Evolutionary conservation across 2,329 filamentous ascomycete species (phyloP).

Genomic region (Xylariaceae sp.): DNA sequence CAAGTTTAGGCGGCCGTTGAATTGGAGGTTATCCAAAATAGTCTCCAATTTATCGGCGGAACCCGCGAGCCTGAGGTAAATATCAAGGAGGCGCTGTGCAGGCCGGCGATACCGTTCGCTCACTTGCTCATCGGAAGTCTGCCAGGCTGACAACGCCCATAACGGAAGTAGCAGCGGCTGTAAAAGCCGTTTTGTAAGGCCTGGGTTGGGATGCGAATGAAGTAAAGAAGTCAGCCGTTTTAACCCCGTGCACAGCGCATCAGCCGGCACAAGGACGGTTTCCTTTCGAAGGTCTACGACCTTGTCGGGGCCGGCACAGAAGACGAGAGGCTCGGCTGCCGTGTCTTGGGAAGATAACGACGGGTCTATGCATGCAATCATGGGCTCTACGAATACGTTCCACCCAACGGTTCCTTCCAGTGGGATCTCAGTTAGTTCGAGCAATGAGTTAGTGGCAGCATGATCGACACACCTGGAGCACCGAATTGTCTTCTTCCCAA

Average conservation of each 20-base stretch:
- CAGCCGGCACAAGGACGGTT: slow-evolving; percentile 42
- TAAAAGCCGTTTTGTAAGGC: slow-evolving; percentile 59
- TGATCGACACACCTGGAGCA: slow-evolving; percentile 49
- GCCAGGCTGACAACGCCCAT: slow-evolving; percentile 59
- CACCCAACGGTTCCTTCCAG: slow-evolving; percentile 53
- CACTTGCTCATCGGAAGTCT: slow-evolving; percentile 28
- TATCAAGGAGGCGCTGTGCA: slow-evolving; percentile 49
- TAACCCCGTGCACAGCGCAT: slow-evolving; percentile 48
- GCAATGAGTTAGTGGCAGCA: neutral
- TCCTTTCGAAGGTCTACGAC: slow-evolving; percentile 44
- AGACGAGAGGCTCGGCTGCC: slow-evolving; percentile 16
- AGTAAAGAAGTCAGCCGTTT: slow-evolving; percentile 53
- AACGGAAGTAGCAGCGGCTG: slow-evolving; percentile 56
- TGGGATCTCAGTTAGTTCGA: slow-evolving; percentile 3
- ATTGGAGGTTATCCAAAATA: slow-evolving; percentile 54
- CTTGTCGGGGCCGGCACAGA: slow-evolving; percentile 32
- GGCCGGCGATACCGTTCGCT: slow-evolving; percentile 41
- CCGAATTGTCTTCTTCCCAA: slow-evolving; percentile 61
- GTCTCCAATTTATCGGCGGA: slow-evolving; percentile 44
- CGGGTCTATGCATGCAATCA: slow-evolving; percentile 51
- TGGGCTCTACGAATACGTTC: slow-evolving; percentile 56
- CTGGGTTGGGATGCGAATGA: slow-evolving; percentile 63
- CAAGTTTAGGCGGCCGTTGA: slow-evolving; percentile 41
- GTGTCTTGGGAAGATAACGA: slow-evolving; percentile 26
- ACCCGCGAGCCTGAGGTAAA: slow-evolving; percentile 55